A percentile compares a stretch with the other conserved stretches of the same genome.
Conservation (phyloP, 176 grass and related monocot species). For the Juncus inflexus region DNA sequence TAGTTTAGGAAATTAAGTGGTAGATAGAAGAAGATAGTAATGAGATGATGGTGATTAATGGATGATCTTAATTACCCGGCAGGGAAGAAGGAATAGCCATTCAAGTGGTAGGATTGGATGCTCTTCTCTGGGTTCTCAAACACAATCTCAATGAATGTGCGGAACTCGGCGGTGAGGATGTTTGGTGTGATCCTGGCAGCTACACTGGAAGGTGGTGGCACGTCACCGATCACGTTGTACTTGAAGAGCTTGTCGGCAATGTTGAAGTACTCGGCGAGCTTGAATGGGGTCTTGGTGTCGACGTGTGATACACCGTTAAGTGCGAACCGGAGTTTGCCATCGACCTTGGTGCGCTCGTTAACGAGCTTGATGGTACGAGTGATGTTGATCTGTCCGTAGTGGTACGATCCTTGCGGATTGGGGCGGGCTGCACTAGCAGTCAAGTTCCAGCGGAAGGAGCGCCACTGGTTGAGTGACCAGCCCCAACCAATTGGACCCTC, state of each 20-base stretch:
- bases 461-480: slow-evolving; percentile 90
- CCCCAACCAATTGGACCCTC: slow-evolving; percentile 63
- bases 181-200: slow-evolving; percentile 46
- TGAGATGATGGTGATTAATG: too few relatives aligned
- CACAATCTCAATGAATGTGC: slow-evolving; percentile 76
- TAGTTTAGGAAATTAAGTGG: background rate
- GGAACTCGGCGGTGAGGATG: slow-evolving; percentile 54
- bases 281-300: slow-evolving; percentile 54
- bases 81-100: slow-evolving; percentile 90
- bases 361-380: slow-evolving; percentile 84
- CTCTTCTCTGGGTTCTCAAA: slow-evolving; percentile 88
- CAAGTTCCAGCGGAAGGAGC: slow-evolving; percentile 91
- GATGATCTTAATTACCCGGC: slow-evolving; percentile 41
- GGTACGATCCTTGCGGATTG: slow-evolving; percentile 96
- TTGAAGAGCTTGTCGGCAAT: slow-evolving; percentile 53
- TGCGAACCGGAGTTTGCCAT: slow-evolving; percentile 57
- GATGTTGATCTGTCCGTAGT: slow-evolving; percentile 94
- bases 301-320: slow-evolving; percentile 87
- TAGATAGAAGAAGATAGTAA: background rate
- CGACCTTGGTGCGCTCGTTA: slow-evolving; percentile 29
- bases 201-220: slow-evolving; percentile 21
- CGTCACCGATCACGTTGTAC: slow-evolving; percentile 72
- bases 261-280: slow-evolving; percentile 95
- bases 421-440: slow-evolving; percentile 89
- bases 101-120: slow-evolving; percentile 63